A percentile compares a stretch with the other conserved stretches of the same genome.
These are phyloP conservation scores for Lumnitzera littorea DNA, from an alignment of 345 rosid genomes.

Conservation along the genomic window DNA sequence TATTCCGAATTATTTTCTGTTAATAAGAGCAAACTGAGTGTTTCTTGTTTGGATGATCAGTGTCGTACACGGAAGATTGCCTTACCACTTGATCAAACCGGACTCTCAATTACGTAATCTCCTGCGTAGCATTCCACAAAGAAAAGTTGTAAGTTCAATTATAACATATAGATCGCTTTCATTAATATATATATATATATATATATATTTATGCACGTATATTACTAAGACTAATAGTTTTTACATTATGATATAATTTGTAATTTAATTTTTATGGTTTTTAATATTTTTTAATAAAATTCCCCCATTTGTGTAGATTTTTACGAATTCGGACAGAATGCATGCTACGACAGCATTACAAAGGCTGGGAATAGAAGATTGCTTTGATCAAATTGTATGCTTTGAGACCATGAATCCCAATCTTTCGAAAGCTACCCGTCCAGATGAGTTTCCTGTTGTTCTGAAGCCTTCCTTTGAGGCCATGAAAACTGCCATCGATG, in stretches of 20 bases:
- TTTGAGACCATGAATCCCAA: conserved; percentile 91
- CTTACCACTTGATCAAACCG: conserved; percentile 68
- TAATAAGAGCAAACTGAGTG: not conserved
- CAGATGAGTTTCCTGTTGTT: conserved; percentile 67
- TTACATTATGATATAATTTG: no score
- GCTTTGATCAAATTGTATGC: conserved; percentile 78
- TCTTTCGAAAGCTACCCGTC: conserved; percentile 45
- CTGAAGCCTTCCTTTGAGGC: conserved; percentile 79
- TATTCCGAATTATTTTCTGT: no score
- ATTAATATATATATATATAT: no score
- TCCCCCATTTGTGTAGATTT: conserved; percentile 30
- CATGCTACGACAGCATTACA: conserved; percentile 57
- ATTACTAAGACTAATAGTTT: no score
- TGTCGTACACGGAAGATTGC: conserved; percentile 93
- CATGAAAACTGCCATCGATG: conserved; percentile 58
- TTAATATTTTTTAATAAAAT: not conserved
- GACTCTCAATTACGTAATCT: conserved; percentile 55
- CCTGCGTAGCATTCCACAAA: conserved; percentile 50
- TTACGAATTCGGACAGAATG: conserved; percentile 80
- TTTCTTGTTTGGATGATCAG: conserved; percentile 21
- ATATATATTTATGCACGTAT: no score
- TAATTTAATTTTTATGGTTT: not conserved
- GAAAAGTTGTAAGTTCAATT: conserved; percentile 52
- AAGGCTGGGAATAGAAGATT: conserved; percentile 60
- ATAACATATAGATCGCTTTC: no score